A percentile compares a stretch with the other conserved stretches of the same genome.
Conservation (phyloP, 768 basidiomycete species). For the Russula vinacea region DNA sequence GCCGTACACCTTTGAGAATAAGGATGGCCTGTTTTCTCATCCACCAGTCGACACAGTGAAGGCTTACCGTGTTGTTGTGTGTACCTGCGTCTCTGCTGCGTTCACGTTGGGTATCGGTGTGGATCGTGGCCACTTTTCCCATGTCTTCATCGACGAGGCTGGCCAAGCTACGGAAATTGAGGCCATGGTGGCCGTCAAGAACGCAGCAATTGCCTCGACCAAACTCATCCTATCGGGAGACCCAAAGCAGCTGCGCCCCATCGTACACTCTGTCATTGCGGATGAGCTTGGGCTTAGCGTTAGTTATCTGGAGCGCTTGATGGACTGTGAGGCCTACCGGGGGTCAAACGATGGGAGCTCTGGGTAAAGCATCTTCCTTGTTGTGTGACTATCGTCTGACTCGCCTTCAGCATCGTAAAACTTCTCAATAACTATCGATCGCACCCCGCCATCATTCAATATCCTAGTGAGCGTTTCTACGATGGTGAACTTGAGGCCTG, state of each 20-base stretch:
- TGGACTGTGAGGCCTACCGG: conserved; percentile 14
- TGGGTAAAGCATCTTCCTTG: conserved; percentile 6
- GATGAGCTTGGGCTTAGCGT: conserved; percentile 52
- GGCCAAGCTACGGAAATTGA: conserved; percentile 73
- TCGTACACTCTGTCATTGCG: conserved; percentile 58
- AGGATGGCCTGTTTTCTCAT: conserved; percentile 34
- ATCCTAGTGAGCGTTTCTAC: conserved; percentile 63
- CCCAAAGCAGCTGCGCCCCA: conserved; percentile 68
- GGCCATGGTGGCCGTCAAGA: conserved; percentile 58
- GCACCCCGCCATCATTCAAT: conserved; percentile 56
- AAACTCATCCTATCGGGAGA: conserved; percentile 66
- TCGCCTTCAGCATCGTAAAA: conserved; percentile 51
- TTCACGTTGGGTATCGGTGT: conserved; percentile 56
- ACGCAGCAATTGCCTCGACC: conserved; percentile 50
- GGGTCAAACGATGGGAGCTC: not conserved
- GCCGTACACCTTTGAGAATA: conserved; percentile 36
- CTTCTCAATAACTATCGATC: conserved; percentile 65
- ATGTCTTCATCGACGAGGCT: conserved; percentile 71
- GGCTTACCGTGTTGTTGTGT: conserved; percentile 54
- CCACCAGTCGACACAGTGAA: not conserved
- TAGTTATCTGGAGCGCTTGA: conserved; percentile 59
- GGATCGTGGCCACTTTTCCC: conserved; percentile 57
- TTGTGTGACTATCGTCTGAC: not conserved
- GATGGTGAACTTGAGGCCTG: conserved; percentile 48
- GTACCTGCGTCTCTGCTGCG: conserved; percentile 63